Base-by-base conservation (phyloP, 257 asterid species). In the Rehmannia glutinosa region DNA sequence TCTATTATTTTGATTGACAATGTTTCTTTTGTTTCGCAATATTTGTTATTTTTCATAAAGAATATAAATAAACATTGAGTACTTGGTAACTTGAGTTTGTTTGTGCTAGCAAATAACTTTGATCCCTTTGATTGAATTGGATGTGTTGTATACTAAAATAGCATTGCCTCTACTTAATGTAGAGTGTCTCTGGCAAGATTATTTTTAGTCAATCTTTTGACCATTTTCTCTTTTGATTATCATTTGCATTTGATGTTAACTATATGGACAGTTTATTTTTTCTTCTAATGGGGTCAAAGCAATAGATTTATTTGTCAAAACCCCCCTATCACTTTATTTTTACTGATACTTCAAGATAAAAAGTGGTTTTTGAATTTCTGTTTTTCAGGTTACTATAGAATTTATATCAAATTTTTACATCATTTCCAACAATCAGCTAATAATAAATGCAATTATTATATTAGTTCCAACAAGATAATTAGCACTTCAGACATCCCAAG, bases 401-500 rank as follows among this genome's bases (percentile, higher is more conserved):
- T 46, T 46, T 15, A n/a, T 39, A 8, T 33, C 3, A 59, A 35
- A 39, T n/a, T 60, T 45, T 1, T 71, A 55, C 32, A 25, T 62
- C 13, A 27, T 13, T 38, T 17, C 52, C 19, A 47, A 36, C 15
- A 16, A 62, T 39, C 23, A 32, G 16, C n/a, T n/a, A n/a, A n/a
- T n/a, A 42, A 46, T 19, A 33, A 52, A 59, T 75, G 71, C 76
- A 70, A 76, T 57, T 70, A 69, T 70, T 49, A 75, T 75, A 24
- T 60, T 75, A 19, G 80, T 75, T 43, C 80, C 80, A 59, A 70
- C 81, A 16, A 61, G 81, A 66, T 77, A 76, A 76, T 39, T 76
- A 56, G 81, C 81, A 15, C 81, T 76, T 43, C 74, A 76, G 71
- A 76, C 81, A 23, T 71, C 81, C 15, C 81, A 76, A 71, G 81